Percentiles rank a stretch among this genome's conserved stretches.
Conservation (phyloP, 129 eudicot species). For the Saussurea involucrata region DNA sequence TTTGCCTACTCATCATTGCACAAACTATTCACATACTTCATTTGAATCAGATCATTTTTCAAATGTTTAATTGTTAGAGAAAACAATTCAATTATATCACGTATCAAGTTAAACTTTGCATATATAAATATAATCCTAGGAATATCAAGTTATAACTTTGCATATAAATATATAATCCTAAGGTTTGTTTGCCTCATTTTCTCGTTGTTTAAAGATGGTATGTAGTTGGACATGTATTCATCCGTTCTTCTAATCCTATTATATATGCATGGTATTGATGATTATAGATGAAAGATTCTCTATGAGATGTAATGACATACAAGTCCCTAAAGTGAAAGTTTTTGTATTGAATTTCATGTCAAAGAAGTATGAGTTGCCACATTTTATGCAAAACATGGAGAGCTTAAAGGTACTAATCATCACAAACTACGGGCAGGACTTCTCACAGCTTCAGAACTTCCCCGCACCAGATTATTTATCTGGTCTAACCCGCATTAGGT, state of each 20-base stretch:
- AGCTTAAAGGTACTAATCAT: constrained; percentile 35
- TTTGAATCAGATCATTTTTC: too few species aligned
- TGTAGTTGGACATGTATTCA: background rate
- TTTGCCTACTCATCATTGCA: background rate
- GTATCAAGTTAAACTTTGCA: too few species aligned
- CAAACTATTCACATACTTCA: too few species aligned
- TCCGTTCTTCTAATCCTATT: background rate
- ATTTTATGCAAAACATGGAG: constrained; percentile 24
- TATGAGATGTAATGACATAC: constrained; percentile 28
- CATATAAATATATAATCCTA: too few species aligned
- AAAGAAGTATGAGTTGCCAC: constrained; percentile 28
- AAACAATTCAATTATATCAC: too few species aligned
- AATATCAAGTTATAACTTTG: too few species aligned
- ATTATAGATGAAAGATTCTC: constrained; percentile 35
- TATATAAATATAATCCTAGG: too few species aligned
- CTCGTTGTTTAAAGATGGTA: background rate
- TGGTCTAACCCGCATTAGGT: constrained; percentile 26
- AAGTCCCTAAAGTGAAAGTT: constrained; percentile 36
- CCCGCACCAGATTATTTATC: too few species aligned
- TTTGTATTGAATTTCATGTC: constrained; percentile 38
- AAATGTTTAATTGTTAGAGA: too few species aligned
- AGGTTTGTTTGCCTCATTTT: constrained; percentile 9
- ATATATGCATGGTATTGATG: background rate
- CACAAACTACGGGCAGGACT: constrained; percentile 40
- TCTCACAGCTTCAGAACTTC: constrained; percentile 26